Evolutionary conservation across 257 asterid genomes (phyloP).

Genomic region (Agastache rugosa): DNA sequence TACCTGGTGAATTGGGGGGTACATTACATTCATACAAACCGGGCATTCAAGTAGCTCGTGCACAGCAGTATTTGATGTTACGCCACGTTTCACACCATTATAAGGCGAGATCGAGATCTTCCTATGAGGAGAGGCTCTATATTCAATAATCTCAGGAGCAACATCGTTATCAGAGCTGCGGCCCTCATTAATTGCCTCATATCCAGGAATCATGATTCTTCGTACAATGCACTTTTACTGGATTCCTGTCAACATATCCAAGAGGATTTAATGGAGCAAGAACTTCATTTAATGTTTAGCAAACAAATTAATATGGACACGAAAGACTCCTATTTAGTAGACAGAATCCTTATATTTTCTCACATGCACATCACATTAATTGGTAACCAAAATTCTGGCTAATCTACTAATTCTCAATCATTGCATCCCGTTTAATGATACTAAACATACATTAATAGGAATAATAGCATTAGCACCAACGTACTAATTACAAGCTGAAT

Average conservation of each 20-base stretch:
- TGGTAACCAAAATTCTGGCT: not conserved
- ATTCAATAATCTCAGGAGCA: conserved; percentile 56
- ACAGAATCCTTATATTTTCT: not conserved
- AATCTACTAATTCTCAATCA: not conserved
- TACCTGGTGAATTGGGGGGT: conserved; percentile 91
- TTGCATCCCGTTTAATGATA: not conserved
- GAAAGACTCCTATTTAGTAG: not conserved
- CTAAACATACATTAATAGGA: not conserved
- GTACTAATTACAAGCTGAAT: conserved; percentile 6
- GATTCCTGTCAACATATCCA: conserved; percentile 35
- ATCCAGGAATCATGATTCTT: conserved; percentile 66
- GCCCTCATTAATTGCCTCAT: conserved; percentile 49
- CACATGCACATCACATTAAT: not conserved
- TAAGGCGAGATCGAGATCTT: conserved; percentile 43
- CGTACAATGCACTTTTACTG: conserved; percentile 13
- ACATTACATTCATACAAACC: conserved; percentile 67
- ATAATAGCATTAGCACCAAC: not conserved
- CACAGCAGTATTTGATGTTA: conserved; percentile 60
- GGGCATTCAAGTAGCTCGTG: conserved; percentile 87
- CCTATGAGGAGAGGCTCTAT: conserved; percentile 52
- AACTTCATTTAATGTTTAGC: not conserved
- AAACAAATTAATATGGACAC: not conserved
- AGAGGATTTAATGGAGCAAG: conserved; percentile 27
- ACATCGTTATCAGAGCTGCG: conserved; percentile 49
- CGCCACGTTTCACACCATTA: conserved; percentile 50